Percentiles rank a stretch among this genome's conserved stretches.
Conservation (phyloP, 2,329 filamentous ascomycete genomes). For the Podosphaera xanthii region DNA sequence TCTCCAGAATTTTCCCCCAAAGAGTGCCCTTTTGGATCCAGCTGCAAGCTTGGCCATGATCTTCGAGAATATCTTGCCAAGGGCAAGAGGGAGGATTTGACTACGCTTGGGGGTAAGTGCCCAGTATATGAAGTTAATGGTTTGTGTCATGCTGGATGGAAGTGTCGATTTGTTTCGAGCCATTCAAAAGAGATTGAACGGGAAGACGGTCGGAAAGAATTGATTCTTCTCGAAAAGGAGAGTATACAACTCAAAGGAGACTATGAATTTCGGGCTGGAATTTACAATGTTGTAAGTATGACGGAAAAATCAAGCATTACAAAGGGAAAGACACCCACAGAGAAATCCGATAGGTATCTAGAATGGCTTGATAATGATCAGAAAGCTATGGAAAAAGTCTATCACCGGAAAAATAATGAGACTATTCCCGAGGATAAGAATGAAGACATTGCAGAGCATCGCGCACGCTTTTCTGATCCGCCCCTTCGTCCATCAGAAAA, state of each 20-base stretch:
- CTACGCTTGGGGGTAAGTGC: slow-evolving; percentile 54
- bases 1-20: slow-evolving; percentile 61
- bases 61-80: slow-evolving; percentile 65
- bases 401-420: slow-evolving; percentile 21
- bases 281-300: slow-evolving; percentile 52
- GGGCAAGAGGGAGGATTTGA: slow-evolving; percentile 59
- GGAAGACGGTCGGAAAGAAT: slow-evolving; percentile 61
- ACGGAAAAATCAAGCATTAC: slow-evolving; percentile 52
- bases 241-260: slow-evolving; percentile 12
- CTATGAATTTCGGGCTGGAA: slow-evolving; percentile 30
- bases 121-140: slow-evolving; percentile 60
- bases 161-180: slow-evolving; percentile 72
- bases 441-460: slow-evolving; percentile 38
- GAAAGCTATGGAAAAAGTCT: slow-evolving; percentile 24
- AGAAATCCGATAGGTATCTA: slow-evolving; percentile 53
- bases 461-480: slow-evolving; percentile 64
- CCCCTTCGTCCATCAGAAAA: slow-evolving; percentile 86
- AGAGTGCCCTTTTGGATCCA: slow-evolving; percentile 54
- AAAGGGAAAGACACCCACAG: slow-evolving; percentile 46
- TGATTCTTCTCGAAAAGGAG: slow-evolving; percentile 38
- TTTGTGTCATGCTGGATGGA: slow-evolving; percentile 69
- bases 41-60: slow-evolving; percentile 65
- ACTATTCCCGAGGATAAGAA: slow-evolving; percentile 6
- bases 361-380: slow-evolving; percentile 53
- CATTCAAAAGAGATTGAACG: slow-evolving; percentile 64